Evolutionary conservation across 2,329 filamentous ascomycete genomes (phyloP).

Genomic region (Hypomyces perniciosus): DNA sequence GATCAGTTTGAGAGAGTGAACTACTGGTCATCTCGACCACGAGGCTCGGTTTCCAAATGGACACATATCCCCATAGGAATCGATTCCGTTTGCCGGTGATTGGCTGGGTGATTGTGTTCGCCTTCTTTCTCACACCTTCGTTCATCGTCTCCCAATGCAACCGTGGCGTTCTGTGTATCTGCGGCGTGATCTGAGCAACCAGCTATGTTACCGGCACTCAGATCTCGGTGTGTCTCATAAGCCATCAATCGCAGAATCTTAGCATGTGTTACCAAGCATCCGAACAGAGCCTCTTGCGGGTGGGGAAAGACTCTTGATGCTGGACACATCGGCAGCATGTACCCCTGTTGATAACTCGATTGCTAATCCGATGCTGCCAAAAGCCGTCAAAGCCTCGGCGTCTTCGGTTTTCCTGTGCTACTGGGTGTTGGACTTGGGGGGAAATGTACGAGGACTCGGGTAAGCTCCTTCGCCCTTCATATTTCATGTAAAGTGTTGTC

Average conservation of each 20-base stretch:
- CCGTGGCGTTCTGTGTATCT: constrained; percentile 7
- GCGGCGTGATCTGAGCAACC: constrained; percentile 12
- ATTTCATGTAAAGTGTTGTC: not conserved
- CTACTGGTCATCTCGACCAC: not conserved
- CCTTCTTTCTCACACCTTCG: no score
- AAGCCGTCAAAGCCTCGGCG: not conserved
- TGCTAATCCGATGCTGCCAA: not conserved
- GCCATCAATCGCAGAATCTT: not conserved
- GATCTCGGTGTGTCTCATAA: not conserved
- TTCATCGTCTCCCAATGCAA: not conserved
- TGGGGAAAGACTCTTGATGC: not conserved
- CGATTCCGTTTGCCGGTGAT: no score
- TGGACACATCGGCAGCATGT: not conserved
- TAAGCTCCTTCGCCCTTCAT: not conserved
- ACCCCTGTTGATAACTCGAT: not conserved
- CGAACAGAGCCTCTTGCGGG: not conserved
- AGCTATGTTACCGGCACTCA: not conserved
- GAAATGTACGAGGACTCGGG: not conserved
- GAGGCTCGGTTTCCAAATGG: not conserved
- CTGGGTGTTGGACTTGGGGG: not conserved
- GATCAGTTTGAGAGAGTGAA: no score
- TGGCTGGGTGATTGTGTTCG: no score
- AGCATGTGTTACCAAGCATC: not conserved
- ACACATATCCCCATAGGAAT: no score
- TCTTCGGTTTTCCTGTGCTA: not conserved